phyloP scores from a whole-genome alignment of 179 eudicot genomes.

The Actinidia arguta region DNA sequence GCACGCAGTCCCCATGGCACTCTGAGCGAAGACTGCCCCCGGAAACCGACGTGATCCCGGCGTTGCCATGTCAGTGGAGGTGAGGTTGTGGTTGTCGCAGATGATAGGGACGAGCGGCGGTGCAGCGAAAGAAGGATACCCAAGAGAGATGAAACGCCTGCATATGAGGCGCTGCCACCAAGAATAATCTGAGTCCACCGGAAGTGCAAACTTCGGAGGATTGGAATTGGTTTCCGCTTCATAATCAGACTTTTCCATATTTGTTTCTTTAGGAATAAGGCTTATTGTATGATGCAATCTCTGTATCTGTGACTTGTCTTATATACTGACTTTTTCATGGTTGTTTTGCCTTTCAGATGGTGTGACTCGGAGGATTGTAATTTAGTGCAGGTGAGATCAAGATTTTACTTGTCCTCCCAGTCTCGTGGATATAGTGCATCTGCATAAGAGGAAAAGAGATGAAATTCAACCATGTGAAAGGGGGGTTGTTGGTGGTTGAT shows the following conservation, averaged over 20 bases:
- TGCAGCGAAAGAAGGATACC: conserved; percentile 88
- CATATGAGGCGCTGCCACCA: conserved; percentile 78
- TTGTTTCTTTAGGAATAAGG: not conserved
- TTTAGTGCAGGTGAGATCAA: not conserved
- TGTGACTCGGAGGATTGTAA: conserved; percentile 11
- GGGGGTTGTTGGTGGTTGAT: not conserved
- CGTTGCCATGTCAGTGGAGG: conserved; percentile 87
- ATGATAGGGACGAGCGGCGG: conserved; percentile 83
- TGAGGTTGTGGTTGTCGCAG: conserved; percentile 70
- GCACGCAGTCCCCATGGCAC: conserved; percentile 82
- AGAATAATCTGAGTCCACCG: conserved; percentile 76
- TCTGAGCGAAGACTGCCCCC: conserved; percentile 80
- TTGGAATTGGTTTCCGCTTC: not conserved
- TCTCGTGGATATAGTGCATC: not conserved
- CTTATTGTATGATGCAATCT: no score
- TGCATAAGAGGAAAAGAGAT: not conserved
- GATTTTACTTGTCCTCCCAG: not conserved
- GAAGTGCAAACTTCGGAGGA: conserved; percentile 42
- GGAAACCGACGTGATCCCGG: conserved; percentile 87
- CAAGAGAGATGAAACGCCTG: conserved; percentile 82
- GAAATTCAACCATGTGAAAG: conserved; percentile 1
- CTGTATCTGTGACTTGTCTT: no score
- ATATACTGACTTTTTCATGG: not conserved
- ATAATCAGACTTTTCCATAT: conserved; percentile 33
- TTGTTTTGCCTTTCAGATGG: not conserved